Evolutionary conservation across 257 asterid genomes (phyloP).

Genomic region (Fraxinus pennsylvanica): DNA sequence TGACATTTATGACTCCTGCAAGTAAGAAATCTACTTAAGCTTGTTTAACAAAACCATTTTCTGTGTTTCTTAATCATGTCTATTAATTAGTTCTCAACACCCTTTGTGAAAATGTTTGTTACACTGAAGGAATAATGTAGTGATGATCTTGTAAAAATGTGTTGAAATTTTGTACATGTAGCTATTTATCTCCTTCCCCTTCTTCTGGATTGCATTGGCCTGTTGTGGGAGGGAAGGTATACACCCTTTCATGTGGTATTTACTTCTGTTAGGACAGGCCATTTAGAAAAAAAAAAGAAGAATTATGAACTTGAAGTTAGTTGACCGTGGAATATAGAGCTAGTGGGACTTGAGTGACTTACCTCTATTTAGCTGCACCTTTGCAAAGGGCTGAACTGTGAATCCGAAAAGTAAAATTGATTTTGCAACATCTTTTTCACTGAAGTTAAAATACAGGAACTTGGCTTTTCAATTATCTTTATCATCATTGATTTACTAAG

Average conservation of each 20-base stretch:
- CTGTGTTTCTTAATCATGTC: slow-evolving; percentile 4
- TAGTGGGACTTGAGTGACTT: not conserved
- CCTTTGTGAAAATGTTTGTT: not conserved
- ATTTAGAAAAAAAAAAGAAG: not conserved
- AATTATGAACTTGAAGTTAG: not conserved
- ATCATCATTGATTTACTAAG: not conserved
- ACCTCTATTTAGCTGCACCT: not conserved
- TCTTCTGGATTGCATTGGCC: not conserved
- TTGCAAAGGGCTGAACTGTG: not conserved
- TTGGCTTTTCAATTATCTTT: not conserved
- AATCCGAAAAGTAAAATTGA: not conserved
- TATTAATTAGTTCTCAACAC: not conserved
- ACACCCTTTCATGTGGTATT: not conserved
- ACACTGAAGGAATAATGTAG: slow-evolving; percentile 1
- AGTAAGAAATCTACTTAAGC: slow-evolving; percentile 51
- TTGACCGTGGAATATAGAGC: not conserved
- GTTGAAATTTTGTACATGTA: not conserved
- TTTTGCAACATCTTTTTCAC: not conserved
- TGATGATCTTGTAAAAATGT: slow-evolving; percentile 8
- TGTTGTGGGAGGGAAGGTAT: not conserved
- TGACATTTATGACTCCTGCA: slow-evolving; percentile 97
- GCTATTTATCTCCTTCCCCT: not conserved
- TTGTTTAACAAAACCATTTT: slow-evolving; percentile 12
- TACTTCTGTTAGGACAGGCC: not conserved
- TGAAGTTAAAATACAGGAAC: not conserved